Evolutionary conservation across 306 rosid genomes (phyloP).

Genomic region (Sophora flavescens): DNA sequence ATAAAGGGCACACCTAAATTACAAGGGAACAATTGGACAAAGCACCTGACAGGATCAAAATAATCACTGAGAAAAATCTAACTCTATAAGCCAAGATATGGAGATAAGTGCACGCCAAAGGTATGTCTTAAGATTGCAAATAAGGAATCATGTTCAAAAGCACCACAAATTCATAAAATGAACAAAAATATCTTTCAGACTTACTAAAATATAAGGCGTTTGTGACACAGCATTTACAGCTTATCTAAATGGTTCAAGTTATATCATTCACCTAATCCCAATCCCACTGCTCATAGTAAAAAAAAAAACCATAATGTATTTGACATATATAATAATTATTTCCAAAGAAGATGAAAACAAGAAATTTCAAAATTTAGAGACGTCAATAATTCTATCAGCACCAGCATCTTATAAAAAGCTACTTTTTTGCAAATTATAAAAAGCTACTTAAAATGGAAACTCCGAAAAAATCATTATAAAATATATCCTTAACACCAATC

Average conservation of each 20-base stretch:
- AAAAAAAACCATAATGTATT: conserved; percentile 13
- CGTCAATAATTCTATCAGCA: conserved; percentile 4
- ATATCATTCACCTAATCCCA: conserved; percentile 27
- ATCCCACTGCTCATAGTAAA: neutral
- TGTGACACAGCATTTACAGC: neutral
- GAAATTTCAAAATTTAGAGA: conserved; percentile 33
- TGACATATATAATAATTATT: conserved; percentile 36
- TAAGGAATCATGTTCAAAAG: conserved; percentile 23
- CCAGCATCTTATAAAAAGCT: conserved; percentile 28
- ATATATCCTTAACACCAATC: conserved; percentile 16
- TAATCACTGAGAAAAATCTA: conserved; percentile 43
- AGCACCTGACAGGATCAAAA: conserved; percentile 65
- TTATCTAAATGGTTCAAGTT: conserved; percentile 25
- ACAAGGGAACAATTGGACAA: conserved; percentile 44
- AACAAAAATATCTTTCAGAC: neutral
- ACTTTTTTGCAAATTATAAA: conserved; percentile 3
- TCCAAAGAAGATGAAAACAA: conserved; percentile 24
- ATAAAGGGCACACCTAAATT: conserved; percentile 60
- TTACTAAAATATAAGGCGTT: conserved; percentile 5
- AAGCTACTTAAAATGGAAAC: conserved; percentile 30
- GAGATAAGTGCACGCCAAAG: conserved; percentile 9
- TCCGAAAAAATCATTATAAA: neutral
- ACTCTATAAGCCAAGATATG: conserved; percentile 22
- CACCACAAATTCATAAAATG: conserved; percentile 6
- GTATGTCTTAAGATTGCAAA: conserved; percentile 16